Evolutionary conservation across 139 green algal species (phyloP).

Genomic region (Zygnema cylindricum): DNA sequence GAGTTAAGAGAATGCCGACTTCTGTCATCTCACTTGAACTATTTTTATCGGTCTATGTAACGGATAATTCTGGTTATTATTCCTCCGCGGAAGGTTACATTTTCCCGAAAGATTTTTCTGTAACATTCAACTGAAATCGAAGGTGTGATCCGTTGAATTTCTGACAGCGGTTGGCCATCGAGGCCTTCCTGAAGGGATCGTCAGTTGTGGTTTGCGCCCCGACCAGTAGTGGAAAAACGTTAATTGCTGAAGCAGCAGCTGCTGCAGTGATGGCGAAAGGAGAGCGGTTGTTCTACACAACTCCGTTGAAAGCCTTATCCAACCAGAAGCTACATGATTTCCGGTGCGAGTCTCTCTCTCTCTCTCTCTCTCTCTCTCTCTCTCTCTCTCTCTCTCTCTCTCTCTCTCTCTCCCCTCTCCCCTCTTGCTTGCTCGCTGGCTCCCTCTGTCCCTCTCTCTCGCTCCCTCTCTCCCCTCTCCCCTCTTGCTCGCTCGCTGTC

Average conservation of each 20-base stretch:
- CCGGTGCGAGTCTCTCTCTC: constrained; percentile 57
- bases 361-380: not conserved
- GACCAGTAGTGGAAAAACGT: constrained; percentile 96
- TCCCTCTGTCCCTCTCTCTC: too few relatives aligned
- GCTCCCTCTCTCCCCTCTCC: too few relatives aligned
- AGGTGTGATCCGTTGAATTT: too few relatives aligned
- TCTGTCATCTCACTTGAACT: too few relatives aligned
- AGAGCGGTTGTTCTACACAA: constrained; percentile 88
- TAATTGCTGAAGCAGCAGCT: constrained; percentile 90
- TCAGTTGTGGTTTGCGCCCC: constrained; percentile 92
- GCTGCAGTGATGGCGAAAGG: constrained; percentile 76
- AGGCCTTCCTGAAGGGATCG: constrained; percentile 74
- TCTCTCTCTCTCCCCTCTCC: not conserved
- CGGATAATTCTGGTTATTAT: too few relatives aligned
- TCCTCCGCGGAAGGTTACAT: too few relatives aligned
- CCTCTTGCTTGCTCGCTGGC: constrained; percentile 10
- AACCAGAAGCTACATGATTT: constrained; percentile 90
- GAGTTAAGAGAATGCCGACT: too few relatives aligned
- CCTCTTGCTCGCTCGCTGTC: too few relatives aligned
- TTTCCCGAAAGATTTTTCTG: too few relatives aligned
- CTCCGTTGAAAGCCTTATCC: constrained; percentile 83
- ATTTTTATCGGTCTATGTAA: too few relatives aligned
- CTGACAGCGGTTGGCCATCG: constrained; percentile 55
- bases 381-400: not conserved
- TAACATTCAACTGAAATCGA: too few relatives aligned